Percentiles rank a stretch among this genome's conserved stretches.
phyloP scores from a whole-genome alignment of 2,329 filamentous ascomycete species.

The Aquanectria penicillioides region DNA sequence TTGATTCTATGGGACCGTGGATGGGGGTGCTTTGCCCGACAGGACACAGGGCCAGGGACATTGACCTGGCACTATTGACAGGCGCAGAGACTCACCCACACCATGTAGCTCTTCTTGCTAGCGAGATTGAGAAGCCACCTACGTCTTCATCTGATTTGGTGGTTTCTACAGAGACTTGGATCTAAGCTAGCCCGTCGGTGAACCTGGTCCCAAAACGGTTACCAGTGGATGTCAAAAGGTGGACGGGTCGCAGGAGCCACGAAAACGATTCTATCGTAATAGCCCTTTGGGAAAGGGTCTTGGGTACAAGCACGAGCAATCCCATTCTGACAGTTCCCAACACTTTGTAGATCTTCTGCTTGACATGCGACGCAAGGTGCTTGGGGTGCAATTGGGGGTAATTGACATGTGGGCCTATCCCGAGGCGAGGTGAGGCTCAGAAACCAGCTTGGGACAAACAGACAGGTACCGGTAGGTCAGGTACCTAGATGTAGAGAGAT shows the following conservation, averaged over 20 bases:
- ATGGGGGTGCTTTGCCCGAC: not conserved
- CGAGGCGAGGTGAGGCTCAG: too few species aligned
- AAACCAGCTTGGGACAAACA: too few species aligned
- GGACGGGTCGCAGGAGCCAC: too few species aligned
- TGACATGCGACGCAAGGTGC: not conserved
- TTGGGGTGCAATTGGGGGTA: not conserved
- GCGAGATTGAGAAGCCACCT: conserved; percentile 9
- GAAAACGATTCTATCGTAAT: too few species aligned
- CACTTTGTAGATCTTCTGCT: conserved; percentile 1
- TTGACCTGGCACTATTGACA: conserved; percentile 7
- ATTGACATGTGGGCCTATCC: too few species aligned
- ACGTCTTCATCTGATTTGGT: not conserved
- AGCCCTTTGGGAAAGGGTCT: too few species aligned
- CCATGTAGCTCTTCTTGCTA: not conserved
- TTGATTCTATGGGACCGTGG: not conserved
- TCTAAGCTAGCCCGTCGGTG: too few species aligned
- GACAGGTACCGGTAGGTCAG: too few species aligned
- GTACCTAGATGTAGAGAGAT: too few species aligned
- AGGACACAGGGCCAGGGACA: conserved; percentile 1
- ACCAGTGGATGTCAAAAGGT: too few species aligned
- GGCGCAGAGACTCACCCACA: not conserved
- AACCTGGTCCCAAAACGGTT: too few species aligned
- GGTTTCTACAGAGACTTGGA: too few species aligned
- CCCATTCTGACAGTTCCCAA: not conserved
- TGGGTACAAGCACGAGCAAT: not conserved